Percentiles rank a stretch among this genome's conserved stretches.
Conservation (phyloP, 805 yeast genomes). For the Phaffomyces thermotolerans region DNA sequence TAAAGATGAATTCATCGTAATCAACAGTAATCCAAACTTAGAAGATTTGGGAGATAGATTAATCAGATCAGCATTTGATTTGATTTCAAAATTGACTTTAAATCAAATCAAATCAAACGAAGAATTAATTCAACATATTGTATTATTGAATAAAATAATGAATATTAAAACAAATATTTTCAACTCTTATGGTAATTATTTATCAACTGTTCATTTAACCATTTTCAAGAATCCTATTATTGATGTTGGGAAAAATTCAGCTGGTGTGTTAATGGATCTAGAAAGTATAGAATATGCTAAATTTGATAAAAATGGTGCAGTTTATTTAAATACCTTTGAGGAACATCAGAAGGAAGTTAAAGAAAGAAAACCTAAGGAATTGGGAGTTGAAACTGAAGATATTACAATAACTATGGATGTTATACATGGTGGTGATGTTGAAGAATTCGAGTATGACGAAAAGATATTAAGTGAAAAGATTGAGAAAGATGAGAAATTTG, state of each 20-base stretch:
- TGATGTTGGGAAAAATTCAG: not conserved
- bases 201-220: conserved; percentile 1
- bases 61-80: not conserved
- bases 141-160: conserved; percentile 1
- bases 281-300: not conserved
- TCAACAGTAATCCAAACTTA: not conserved
- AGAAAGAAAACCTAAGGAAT: not conserved
- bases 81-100: not conserved
- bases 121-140: not conserved
- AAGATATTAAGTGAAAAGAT: too few species aligned
- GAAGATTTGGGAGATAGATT: not conserved
- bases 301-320: not conserved
- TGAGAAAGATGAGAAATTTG: too few species aligned
- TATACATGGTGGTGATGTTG: not conserved
- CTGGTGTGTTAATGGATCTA: not conserved
- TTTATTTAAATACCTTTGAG: not conserved
- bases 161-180: conserved; percentile 2
- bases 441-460: too few species aligned
- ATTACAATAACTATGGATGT: too few species aligned
- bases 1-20: not conserved
- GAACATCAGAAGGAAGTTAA: not conserved
- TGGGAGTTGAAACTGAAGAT: not conserved
- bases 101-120: not conserved
- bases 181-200: conserved; percentile 4
- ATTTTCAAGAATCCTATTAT: not conserved